phyloP scores from a whole-genome alignment of 176 grass and related monocot genomes.

The Musa schizocarpa region DNA sequence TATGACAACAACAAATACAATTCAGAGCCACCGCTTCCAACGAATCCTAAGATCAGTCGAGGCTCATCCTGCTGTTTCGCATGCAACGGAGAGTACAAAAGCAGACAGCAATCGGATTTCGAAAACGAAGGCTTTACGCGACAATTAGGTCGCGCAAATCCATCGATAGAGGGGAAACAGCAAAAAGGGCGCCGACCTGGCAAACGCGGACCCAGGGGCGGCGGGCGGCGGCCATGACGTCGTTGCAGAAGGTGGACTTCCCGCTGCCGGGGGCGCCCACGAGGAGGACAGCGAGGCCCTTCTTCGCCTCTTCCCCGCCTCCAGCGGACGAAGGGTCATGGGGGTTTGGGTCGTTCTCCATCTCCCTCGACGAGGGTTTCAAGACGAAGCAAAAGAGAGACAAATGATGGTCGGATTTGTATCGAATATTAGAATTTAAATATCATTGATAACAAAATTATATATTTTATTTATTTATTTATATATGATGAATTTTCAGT shows the following conservation, averaged over 20 bases:
- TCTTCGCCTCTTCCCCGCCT: neutral
- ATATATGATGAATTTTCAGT: too few species aligned
- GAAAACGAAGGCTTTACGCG: neutral
- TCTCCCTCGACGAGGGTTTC: neutral
- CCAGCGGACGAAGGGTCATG: neutral
- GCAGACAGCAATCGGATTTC: neutral
- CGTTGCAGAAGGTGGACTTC: slow-evolving; percentile 86
- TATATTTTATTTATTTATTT: too few species aligned
- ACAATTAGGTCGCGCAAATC: too few species aligned
- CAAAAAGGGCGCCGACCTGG: slow-evolving; percentile 30
- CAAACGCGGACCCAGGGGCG: slow-evolving; percentile 63
- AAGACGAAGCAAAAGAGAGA: neutral
- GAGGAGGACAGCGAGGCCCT: slow-evolving; percentile 31
- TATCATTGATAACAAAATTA: too few species aligned
- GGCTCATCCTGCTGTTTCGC: neutral
- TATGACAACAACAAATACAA: too few species aligned
- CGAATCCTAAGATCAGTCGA: neutral
- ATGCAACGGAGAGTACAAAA: too few species aligned
- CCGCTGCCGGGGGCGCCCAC: slow-evolving; percentile 71
- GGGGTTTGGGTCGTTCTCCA: neutral
- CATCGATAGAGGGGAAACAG: too few species aligned
- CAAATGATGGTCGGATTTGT: neutral
- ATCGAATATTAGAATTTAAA: neutral
- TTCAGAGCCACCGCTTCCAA: neutral
- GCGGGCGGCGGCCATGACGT: slow-evolving; percentile 27